A percentile compares a stretch with the other conserved stretches of the same genome.
Conservation (phyloP, 768 basidiomycete species). For the Boletales sp. region DNA sequence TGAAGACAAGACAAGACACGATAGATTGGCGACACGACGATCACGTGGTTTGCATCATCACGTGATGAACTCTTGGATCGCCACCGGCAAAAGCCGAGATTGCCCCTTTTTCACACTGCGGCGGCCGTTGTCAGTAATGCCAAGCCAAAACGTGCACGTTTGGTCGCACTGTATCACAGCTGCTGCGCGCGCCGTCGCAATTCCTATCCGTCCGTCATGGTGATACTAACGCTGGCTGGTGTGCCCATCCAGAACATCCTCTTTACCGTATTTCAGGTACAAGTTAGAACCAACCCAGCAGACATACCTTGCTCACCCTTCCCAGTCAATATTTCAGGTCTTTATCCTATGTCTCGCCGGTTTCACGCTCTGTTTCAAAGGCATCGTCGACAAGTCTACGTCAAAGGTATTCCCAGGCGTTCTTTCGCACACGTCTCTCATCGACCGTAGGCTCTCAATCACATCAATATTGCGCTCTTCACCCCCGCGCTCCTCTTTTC, state of each 20-base stretch:
- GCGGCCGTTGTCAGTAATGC: too few species aligned
- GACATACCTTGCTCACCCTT: background rate
- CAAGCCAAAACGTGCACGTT: too few species aligned
- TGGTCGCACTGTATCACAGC: too few species aligned
- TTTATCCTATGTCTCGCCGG: slow-evolving; percentile 83
- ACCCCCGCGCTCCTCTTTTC: slow-evolving; percentile 86
- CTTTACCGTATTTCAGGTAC: slow-evolving; percentile 32
- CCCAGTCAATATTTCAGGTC: slow-evolving; percentile 84
- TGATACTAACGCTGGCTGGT: background rate
- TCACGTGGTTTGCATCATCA: slow-evolving; percentile 17
- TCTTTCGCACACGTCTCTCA: background rate
- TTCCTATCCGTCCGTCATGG: background rate
- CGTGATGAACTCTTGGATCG: background rate
- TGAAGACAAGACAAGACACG: background rate
- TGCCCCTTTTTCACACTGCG: too few species aligned
- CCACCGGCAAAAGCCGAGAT: too few species aligned
- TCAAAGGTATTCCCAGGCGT: slow-evolving; percentile 59
- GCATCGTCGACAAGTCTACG: slow-evolving; percentile 84
- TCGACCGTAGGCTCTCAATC: slow-evolving; percentile 60
- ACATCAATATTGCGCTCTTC: slow-evolving; percentile 85
- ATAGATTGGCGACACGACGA: background rate
- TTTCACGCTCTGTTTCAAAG: slow-evolving; percentile 71
- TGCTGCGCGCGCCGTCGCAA: too few species aligned
- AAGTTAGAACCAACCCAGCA: too few species aligned
- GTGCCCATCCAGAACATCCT: slow-evolving; percentile 16